These are phyloP conservation scores for Epichloe gansuensis DNA, from an alignment of 2,329 filamentous ascomycete genomes.

Conservation along the genomic window DNA sequence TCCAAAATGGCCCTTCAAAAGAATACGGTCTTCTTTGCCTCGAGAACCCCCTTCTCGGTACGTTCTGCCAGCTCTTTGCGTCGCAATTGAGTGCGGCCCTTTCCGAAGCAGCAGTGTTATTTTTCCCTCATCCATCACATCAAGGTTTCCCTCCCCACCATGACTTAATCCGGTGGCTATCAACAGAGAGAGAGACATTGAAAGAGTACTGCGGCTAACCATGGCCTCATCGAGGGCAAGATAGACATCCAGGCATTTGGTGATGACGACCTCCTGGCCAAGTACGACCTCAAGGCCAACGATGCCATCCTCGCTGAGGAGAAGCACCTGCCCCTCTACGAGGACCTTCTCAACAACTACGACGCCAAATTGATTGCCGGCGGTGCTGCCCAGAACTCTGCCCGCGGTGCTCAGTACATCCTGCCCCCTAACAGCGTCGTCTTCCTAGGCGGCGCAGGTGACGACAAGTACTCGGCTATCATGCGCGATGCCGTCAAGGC, in stretches of 20 bases:
- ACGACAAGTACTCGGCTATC: conserved; percentile 89
- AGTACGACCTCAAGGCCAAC: conserved; percentile 90
- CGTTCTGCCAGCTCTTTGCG: conserved; percentile 16
- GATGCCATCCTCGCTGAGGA: conserved; percentile 94
- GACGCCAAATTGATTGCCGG: conserved; percentile 91
- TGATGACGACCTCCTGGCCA: conserved; percentile 72
- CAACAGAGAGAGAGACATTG: not conserved
- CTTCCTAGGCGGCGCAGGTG: conserved; percentile 86
- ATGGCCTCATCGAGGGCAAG: not conserved
- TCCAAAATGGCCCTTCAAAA: conserved; percentile 56
- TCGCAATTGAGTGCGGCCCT: not conserved
- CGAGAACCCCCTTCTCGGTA: conserved; percentile 95
- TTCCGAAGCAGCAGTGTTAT: not conserved
- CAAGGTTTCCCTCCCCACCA: not conserved
- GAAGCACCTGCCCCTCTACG: conserved; percentile 80
- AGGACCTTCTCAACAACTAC: conserved; percentile 86
- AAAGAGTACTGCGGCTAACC: not conserved
- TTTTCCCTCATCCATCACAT: not conserved
- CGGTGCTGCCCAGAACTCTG: conserved; percentile 94
- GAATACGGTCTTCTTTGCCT: conserved; percentile 84
- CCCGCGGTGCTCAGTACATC: conserved; percentile 91
- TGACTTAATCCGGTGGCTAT: not conserved
- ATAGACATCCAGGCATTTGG: conserved; percentile 83
- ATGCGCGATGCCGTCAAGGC: conserved; percentile 76
- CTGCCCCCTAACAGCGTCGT: conserved; percentile 80